A percentile compares a stretch with the other conserved stretches of the same genome.
Evolutionary conservation across 1,139 yeast genomes (phyloP).

Genomic region (Kodamaea suecica): DNA sequence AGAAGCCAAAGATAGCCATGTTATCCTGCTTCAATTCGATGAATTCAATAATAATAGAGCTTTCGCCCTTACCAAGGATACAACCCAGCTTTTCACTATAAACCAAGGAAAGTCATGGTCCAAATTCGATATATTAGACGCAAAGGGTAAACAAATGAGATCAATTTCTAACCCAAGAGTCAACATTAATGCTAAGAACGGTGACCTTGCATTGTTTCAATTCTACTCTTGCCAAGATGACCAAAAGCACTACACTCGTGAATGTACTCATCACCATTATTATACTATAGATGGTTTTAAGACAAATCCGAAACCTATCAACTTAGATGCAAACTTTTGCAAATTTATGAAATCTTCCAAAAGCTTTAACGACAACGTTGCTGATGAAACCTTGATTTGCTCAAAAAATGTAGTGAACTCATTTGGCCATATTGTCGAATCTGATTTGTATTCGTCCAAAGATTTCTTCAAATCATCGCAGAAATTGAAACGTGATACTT

Average conservation of each 20-base stretch:
- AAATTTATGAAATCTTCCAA: slow-evolving; percentile 46
- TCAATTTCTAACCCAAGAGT: slow-evolving; percentile 18
- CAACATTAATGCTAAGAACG: slow-evolving; percentile 39
- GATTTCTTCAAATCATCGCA: slow-evolving; percentile 50
- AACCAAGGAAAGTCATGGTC: slow-evolving; percentile 63
- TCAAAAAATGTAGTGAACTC: slow-evolving; percentile 40
- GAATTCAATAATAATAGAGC: slow-evolving; percentile 48
- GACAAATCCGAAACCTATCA: slow-evolving; percentile 36
- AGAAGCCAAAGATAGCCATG: slow-evolving; percentile 24
- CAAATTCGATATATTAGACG: slow-evolving; percentile 28
- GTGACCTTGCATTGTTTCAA: slow-evolving; percentile 39
- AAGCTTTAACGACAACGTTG: slow-evolving; percentile 34
- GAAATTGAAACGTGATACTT: slow-evolving; percentile 20
- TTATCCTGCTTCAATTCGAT: slow-evolving; percentile 39
- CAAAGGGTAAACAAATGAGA: slow-evolving; percentile 11
- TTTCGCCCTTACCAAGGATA: slow-evolving; percentile 42
- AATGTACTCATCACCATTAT: slow-evolving; percentile 38
- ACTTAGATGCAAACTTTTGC: slow-evolving; percentile 41
- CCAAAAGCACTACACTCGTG: too few relatives aligned
- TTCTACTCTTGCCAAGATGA: slow-evolving; percentile 35
- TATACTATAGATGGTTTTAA: slow-evolving; percentile 56
- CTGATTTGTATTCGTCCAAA: slow-evolving; percentile 43
- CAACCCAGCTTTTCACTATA: slow-evolving; percentile 47
- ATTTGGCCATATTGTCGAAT: slow-evolving; percentile 41
- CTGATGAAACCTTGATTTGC: slow-evolving; percentile 50